These are phyloP conservation scores for Eucalyptus cloeziana DNA, from an alignment of 345 rosid species.

Conservation along the genomic window DNA sequence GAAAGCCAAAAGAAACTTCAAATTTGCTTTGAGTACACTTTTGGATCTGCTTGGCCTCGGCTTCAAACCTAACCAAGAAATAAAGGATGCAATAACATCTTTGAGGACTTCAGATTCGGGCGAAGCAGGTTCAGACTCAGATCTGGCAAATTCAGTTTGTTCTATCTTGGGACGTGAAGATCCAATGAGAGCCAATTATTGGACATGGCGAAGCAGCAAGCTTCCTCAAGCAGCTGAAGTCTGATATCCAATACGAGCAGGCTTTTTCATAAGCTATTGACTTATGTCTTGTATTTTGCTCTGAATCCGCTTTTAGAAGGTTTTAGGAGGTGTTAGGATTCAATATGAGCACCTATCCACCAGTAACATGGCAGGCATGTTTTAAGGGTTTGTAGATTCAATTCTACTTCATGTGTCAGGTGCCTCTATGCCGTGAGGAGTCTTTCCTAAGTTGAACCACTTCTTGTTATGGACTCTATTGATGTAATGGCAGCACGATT, in stretches of 20 bases:
- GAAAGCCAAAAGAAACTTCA: constrained; percentile 23
- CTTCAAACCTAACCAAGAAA: constrained; percentile 44
- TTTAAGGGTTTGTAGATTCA: not conserved
- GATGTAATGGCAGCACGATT: not conserved
- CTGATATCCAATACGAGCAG: not conserved
- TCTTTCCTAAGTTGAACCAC: not conserved
- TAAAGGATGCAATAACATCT: constrained; percentile 39
- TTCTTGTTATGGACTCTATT: not conserved
- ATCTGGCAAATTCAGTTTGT: constrained; percentile 47
- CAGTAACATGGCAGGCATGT: not conserved
- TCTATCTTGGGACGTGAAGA: constrained; percentile 46
- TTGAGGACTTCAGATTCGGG: constrained; percentile 21
- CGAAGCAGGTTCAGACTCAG: constrained; percentile 17
- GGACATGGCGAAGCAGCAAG: constrained; percentile 71
- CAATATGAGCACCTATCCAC: not conserved
- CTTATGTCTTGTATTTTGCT: not conserved
- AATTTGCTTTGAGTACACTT: constrained; percentile 59
- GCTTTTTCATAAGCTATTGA: not conserved
- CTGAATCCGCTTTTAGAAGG: not conserved
- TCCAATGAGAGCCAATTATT: constrained; percentile 62
- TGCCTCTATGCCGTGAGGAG: not conserved
- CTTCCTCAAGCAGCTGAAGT: not conserved
- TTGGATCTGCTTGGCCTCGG: constrained; percentile 77
- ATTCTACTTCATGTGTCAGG: not conserved
- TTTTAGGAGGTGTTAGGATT: not conserved